Base-by-base conservation (phyloP, 495 filamentous ascomycete genomes). In the Aspergillus egyptiacus region DNA sequence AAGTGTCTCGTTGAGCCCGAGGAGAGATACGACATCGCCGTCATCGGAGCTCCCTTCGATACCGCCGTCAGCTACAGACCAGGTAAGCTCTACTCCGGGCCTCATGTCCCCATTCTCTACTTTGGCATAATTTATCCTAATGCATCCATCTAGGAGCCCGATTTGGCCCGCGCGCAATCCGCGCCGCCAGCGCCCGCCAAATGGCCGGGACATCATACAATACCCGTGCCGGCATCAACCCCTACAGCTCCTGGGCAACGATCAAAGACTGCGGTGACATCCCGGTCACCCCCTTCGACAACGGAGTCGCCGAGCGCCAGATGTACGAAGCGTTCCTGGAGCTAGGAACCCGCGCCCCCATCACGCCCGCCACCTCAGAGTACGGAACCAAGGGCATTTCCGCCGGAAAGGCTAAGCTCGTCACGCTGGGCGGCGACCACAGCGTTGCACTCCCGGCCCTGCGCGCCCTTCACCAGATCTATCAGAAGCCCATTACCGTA, bases 351-450 rank as follows among this genome's bases (percentile, higher is more conserved):
- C 75, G 80, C 15, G 46, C 62, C n/a, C 64, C 74, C 23, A 53
- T 66, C 18, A 68, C 71, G 25, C 25, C 56, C 6, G 55, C 67
- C 4, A 38, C 56, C 17, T 62, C 58, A 39, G 70, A 63, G 17
- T 62, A 57, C 40, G 65, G 59, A 48, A 63, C 44, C 42, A 61
- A 62, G 50, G 75, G 67, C 56, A 79, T 62, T 60, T 72, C 51
- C 39, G 66, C 57, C 48, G 69, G 32, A 2, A 76, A 73, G 51
- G 78, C 87, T 0, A 86, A 83, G 66, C 68, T 91, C 22, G 70
- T 93, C n/a, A 86, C 83, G 0, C 71, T 94, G 0, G 88, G 88
- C 34, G 88, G 88, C 11, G 88, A 95, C 58, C 89, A 91, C 62
- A 85, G 81, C 57, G 71, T 93, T 27, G 85, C 85, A 2, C 72